phyloP scores from a whole-genome alignment of 139 green algal genomes.

The Chlamydomonas asymmetrica region DNA sequence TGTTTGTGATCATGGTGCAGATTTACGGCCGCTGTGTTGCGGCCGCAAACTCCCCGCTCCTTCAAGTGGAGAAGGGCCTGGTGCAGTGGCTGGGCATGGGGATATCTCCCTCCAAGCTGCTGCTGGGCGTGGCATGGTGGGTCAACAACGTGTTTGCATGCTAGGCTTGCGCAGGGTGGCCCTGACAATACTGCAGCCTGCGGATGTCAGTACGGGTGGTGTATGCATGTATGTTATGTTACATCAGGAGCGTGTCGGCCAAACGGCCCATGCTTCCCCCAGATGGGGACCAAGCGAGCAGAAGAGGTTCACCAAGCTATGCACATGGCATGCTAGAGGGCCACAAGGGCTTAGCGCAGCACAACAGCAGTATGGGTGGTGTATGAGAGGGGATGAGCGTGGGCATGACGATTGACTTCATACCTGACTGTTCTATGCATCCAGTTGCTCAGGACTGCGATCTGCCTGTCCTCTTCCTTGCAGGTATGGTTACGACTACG shows the following conservation, averaged over 20 bases:
- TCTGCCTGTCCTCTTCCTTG: background rate
- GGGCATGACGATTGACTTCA: too few species aligned
- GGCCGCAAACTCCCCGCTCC: slow-evolving; percentile 48
- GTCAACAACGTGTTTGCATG: background rate
- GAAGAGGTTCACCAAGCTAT: too few species aligned
- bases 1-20: too few species aligned
- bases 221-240: too few species aligned
- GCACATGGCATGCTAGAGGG: too few species aligned
- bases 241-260: too few species aligned
- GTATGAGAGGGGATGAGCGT: too few species aligned
- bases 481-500: slow-evolving; percentile 61
- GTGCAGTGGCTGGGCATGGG: slow-evolving; percentile 49
- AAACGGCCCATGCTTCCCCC: too few species aligned
- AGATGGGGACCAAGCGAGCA: background rate
- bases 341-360: too few species aligned
- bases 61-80: slow-evolving; percentile 38
- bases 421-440: background rate
- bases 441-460: background rate
- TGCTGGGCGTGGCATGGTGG: slow-evolving; percentile 61
- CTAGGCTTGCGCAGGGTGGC: background rate
- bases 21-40: slow-evolving; percentile 55
- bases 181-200: background rate
- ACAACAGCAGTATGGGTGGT: too few species aligned
- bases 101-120: slow-evolving; percentile 45
- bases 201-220: too few species aligned